Percentiles rank a stretch among this genome's conserved stretches.
Evolutionary conservation across 2,329 filamentous ascomycete genomes (phyloP).

Genomic region (Neofusicoccum cordaticola): DNA sequence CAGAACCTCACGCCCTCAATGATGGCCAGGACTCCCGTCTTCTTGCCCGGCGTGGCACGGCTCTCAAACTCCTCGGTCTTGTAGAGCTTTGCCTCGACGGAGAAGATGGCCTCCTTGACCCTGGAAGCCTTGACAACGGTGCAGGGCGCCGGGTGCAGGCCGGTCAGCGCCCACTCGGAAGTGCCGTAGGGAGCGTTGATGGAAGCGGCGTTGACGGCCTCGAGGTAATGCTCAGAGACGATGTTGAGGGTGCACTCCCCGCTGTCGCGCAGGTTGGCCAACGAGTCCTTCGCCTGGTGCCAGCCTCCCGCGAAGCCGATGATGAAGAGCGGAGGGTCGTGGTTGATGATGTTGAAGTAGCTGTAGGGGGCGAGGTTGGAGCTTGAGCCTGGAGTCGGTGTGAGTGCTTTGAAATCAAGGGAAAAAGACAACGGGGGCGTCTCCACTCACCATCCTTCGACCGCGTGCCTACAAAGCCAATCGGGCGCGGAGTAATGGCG

Average conservation of each 20-base stretch:
- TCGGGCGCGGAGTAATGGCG: conserved; percentile 76
- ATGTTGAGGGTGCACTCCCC: conserved; percentile 84
- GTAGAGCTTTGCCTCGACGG: conserved; percentile 76
- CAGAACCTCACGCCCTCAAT: conserved; percentile 86
- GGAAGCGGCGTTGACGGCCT: conserved; percentile 79
- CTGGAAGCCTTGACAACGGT: conserved; percentile 66
- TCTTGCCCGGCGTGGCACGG: conserved; percentile 66
- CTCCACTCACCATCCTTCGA: conserved; percentile 55
- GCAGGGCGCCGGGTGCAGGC: conserved; percentile 67
- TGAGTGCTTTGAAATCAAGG: background rate
- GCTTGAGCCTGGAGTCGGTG: conserved; percentile 27
- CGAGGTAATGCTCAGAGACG: conserved; percentile 77
- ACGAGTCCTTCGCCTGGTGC: conserved; percentile 70
- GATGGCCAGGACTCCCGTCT: conserved; percentile 70
- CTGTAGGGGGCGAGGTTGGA: conserved; percentile 84
- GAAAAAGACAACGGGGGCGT: background rate
- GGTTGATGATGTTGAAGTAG: conserved; percentile 79
- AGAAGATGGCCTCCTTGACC: conserved; percentile 79
- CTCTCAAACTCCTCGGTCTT: conserved; percentile 75
- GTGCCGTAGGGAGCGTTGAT: conserved; percentile 75
- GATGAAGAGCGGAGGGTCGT: conserved; percentile 83
- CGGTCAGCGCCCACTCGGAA: conserved; percentile 76
- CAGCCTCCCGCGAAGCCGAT: conserved; percentile 59
- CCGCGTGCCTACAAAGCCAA: conserved; percentile 62
- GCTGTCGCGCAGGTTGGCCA: conserved; percentile 69